Evolutionary conservation across 345 rosid species (phyloP), one percentile per base, ranked within the genome.

Genomic region (Salix exigua): DNA sequence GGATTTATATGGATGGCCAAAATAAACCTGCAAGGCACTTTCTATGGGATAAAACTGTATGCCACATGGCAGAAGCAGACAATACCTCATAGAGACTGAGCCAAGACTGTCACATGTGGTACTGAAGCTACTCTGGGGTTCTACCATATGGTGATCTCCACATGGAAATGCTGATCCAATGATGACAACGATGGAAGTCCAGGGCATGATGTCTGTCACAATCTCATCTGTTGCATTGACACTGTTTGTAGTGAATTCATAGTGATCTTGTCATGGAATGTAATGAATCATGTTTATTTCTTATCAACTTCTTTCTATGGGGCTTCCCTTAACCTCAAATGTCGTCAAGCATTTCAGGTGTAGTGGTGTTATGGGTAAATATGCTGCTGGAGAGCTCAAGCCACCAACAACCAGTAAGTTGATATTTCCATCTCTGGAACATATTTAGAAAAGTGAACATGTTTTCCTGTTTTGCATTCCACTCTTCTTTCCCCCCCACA

Each of bases 351-450:
- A 2, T 70, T 73, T 81, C 87, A 94, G 98, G 99, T 92, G 99
- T 77, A 92, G 99, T 84, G 99, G 99, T 68, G 97, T 95, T 9
- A 91, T 93, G 99, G 99, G 99, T 40, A 93, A 88, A 85, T 95
- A 95, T 83, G 94, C 97, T 58, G 96, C 91, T 53, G 97, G 99
- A 79, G 99, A 95, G 82, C 99, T 95, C 78, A 95, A 89, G 92
- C 99, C 99, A 14, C 99, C 99, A 68, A 82, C 87, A 58, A 87
- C 91, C 68, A 90, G 99, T 91, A 44, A 84, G 97, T 85, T 73
- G n/a, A 55, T 55, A 55, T n/a, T 55, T 55, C 28, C 26, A n/a
- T 55, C 62, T 55, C 5, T 55, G 62, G 62, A 55, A 55, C 62
- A n/a, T n/a, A n/a, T 55, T 9, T 8, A 21, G 62, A 8, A n/a